Evolutionary conservation across 2,329 filamentous ascomycete genomes (phyloP).

Genomic region (Colletotrichum tofieldiae): DNA sequence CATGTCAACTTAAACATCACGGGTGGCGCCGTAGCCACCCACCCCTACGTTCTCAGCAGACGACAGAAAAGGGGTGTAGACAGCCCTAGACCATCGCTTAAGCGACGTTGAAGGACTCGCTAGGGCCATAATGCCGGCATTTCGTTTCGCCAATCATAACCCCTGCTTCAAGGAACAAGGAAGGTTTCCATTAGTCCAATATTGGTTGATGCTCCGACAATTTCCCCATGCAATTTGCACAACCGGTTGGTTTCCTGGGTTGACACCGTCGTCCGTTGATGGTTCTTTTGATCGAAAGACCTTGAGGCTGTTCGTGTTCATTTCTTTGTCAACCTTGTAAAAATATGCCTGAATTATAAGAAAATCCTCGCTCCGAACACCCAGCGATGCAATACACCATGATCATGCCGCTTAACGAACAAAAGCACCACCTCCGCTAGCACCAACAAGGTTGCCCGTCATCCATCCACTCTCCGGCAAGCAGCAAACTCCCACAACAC

Average conservation of each 20-base stretch:
- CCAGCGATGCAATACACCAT: background rate
- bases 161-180: background rate
- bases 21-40: background rate
- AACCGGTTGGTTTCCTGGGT: background rate
- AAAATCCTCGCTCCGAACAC: slow-evolving; percentile 12
- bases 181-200: too few species aligned
- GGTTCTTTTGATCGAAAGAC: background rate
- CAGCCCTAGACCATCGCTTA: background rate
- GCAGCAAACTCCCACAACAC: slow-evolving; percentile 80
- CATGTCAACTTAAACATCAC: slow-evolving; percentile 12
- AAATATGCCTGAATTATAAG: background rate
- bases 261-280: background rate
- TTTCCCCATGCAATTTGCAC: background rate
- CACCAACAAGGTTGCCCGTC: slow-evolving; percentile 79
- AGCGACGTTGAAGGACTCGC: background rate
- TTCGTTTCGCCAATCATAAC: background rate
- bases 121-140: background rate
- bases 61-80: background rate
- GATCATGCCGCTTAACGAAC: slow-evolving; percentile 20
- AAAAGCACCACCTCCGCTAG: slow-evolving; percentile 68
- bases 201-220: background rate
- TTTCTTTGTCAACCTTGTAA: background rate
- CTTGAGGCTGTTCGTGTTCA: background rate
- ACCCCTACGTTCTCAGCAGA: background rate
- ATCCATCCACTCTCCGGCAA: slow-evolving; percentile 77